Evolutionary conservation across 2,329 filamentous ascomycete species (phyloP).

Genomic region (Monosporascus sp.): DNA sequence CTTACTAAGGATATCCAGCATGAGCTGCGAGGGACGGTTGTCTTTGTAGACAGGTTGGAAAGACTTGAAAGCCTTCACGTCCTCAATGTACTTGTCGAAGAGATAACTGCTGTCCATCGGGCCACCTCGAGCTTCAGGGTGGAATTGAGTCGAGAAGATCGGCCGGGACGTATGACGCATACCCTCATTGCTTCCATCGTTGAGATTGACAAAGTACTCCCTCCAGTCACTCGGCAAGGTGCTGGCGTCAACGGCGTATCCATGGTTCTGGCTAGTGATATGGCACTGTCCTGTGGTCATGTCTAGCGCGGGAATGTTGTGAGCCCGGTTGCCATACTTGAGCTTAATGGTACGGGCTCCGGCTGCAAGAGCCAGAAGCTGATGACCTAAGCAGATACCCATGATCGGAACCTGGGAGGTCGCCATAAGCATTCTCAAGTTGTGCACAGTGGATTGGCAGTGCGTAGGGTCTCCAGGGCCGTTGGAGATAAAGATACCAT

Average conservation of each 20-base stretch:
- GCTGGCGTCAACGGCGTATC: constrained; percentile 84
- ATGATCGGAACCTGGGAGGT: constrained; percentile 87
- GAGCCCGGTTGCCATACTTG: constrained; percentile 98
- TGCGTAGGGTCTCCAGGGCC: constrained; percentile 97
- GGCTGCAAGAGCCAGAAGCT: constrained; percentile 84
- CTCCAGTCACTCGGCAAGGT: constrained; percentile 85
- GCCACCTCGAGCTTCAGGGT: constrained; percentile 95
- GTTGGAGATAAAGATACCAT: constrained; percentile 98
- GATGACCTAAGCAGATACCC: constrained; percentile 96
- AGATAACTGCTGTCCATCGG: constrained; percentile 94
- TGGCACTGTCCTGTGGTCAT: constrained; percentile 95
- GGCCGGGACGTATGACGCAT: constrained; percentile 95
- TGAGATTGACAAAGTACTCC: constrained; percentile 98
- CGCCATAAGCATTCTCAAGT: constrained; percentile 86
- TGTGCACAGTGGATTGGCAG: constrained; percentile 90
- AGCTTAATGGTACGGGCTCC: constrained; percentile 92
- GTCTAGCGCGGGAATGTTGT: constrained; percentile 96
- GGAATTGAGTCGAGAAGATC: constrained; percentile 98
- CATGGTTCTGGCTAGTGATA: constrained; percentile 98
- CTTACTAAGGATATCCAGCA: constrained; percentile 88
- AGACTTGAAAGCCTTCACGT: constrained; percentile 83
- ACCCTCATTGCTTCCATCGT: constrained; percentile 94
- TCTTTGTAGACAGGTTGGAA: constrained; percentile 74
- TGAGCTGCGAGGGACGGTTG: constrained; percentile 78
- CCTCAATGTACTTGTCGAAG: constrained; percentile 93